Base-by-base conservation (phyloP, 2,329 filamentous ascomycete species). In the Botrytis pseudocinerea region DNA sequence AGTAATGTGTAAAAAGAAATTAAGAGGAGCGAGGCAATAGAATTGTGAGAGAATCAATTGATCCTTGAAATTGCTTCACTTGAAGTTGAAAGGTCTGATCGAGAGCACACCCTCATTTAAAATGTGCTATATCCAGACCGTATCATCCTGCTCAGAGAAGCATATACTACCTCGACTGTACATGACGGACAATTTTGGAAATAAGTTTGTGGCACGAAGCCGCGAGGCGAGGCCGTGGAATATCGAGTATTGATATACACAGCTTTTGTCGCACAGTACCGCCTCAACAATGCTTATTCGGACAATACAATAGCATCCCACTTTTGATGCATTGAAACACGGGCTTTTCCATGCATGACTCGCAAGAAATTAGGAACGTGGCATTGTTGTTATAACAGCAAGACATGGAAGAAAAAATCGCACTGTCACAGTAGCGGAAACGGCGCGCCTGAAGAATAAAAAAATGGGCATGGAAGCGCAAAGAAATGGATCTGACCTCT, bases 321-420 rank as follows among this genome's bases (percentile, higher is more conserved):
- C 63, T 69, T 40, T 72, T 69, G 70, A 72, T 59, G 63, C 62
- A 72, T 51, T 72, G 51, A 32, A 61, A 68, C 70, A 69, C 70
- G 40, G 70, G 46, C 63, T 35, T 59, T 69, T 46, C 61, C 32
- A 72, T 48, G 70, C 62, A 72, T 72, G 70, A 72, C 70, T 72
- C 70, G 70, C 51, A 68, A 72, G 51, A 69, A 57, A 10, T 10
- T 57, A 57, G 48, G 48, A 69, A 68, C 70, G 63, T 72, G 61
- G 62, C 63, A 69, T 65, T 35, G 18, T 65, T 48, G 64, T 72
- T 72, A 72, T 68, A 72, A 72, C 70, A 72, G 70, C 70, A 60
- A 72, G 70, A 61, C 62, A 28, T 20, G 10, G 42, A 28, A 57
- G 35, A 59, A 22, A 57, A n/a, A 28, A 28, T 28, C 51, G 18